phyloP scores from a whole-genome alignment of 2,329 filamentous ascomycete species.

The Neocatenulostroma microsporum region DNA sequence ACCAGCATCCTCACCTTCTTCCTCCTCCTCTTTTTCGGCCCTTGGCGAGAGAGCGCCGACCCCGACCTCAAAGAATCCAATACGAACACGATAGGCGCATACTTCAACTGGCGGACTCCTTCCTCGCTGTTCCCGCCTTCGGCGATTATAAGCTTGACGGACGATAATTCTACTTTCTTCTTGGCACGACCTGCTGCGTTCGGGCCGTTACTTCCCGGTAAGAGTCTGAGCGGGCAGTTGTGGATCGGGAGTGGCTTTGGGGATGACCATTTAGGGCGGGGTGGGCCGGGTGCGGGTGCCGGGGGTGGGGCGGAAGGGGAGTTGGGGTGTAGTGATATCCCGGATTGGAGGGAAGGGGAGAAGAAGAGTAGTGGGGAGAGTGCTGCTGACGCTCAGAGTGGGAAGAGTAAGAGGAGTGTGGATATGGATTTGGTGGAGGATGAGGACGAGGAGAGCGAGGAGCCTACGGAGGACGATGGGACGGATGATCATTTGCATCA shows the following conservation, averaged over 20 bases:
- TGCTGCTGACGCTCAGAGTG: slow-evolving; percentile 3
- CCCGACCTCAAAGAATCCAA: slow-evolving; percentile 22
- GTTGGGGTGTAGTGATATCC: slow-evolving; percentile 88
- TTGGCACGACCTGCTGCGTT: slow-evolving; percentile 88
- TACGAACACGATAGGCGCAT: slow-evolving; percentile 29
- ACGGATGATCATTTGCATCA: slow-evolving; percentile 79
- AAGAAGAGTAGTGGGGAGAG: slow-evolving; percentile 17
- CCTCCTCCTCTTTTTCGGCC: slow-evolving; percentile 36
- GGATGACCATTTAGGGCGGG: slow-evolving; percentile 62
- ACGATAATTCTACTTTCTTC: slow-evolving; percentile 98
- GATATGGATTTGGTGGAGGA: slow-evolving; percentile 13
- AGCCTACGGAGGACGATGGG: slow-evolving; percentile 53
- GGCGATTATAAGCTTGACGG: slow-evolving; percentile 89
- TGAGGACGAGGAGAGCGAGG: slow-evolving; percentile 14
- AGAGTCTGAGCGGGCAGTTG: slow-evolving; percentile 76
- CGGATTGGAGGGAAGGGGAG: slow-evolving; percentile 66
- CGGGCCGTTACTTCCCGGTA: slow-evolving; percentile 66
- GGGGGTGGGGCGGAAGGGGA: slow-evolving; percentile 60
- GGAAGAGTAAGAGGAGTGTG: slow-evolving; percentile 19
- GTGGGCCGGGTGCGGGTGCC: slow-evolving; percentile 39
- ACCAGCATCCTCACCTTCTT: slow-evolving; percentile 37
- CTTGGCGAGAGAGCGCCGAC: slow-evolving; percentile 16
- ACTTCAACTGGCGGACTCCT: slow-evolving; percentile 48
- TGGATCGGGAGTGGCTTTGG: slow-evolving; percentile 92
- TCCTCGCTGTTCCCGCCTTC: slow-evolving; percentile 91